Base-by-base conservation (phyloP, 768 basidiomycete species). In the Russula vinacea region DNA sequence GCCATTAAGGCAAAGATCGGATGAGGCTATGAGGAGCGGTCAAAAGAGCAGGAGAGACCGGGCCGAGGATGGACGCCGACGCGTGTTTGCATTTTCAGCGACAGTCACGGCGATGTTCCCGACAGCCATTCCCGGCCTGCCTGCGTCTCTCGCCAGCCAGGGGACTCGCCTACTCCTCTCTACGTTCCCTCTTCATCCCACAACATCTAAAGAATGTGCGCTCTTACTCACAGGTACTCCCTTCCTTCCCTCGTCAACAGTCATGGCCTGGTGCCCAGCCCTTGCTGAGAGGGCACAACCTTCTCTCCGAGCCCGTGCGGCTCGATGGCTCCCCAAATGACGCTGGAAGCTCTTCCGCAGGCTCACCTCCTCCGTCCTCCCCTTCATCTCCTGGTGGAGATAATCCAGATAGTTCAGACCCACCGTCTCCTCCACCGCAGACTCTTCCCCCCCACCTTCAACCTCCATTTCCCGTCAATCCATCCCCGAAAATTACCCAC, bases 401-500 rank as follows among this genome's bases (percentile, higher is more conserved):
- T 11, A 67, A 68, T 16, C 68, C 74, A 11, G 80, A 82, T 57
- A 70, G 72, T 13, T 70, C 74, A 6, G 77, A 78, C 56, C 76
- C 82, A 26, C 74, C 76, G 10, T 70, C 76, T 2, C 68, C 80
- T 9, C 79, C 81, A 22, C 73, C 11, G 68, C 76, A 11, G 71
- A 77, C 33, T 62, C 76, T 32, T 9, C 63, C 42, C 71, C n/a
- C 8, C 69, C 78, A 32, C 72, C 78, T 1, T 74, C 77, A 6
- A 80, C 81, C 35, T 80, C 88, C 24, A 88, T 92, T 69, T 87
- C 92, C 5, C 92, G 91, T 69, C 91, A 90, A 62, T 87, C 89
- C 17, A 87, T 97, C 5, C 94, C 95, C 0, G 92, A 94, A 74
- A 72, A 84, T 63, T 98, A 98, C 75, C 95, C 96, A 1, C 92